A percentile compares a stretch with the other conserved stretches of the same genome.
These are phyloP conservation scores for Rhizopus stolonifer DNA, from an alignment of 371 early-diverging fungal species.

Conservation along the genomic window DNA sequence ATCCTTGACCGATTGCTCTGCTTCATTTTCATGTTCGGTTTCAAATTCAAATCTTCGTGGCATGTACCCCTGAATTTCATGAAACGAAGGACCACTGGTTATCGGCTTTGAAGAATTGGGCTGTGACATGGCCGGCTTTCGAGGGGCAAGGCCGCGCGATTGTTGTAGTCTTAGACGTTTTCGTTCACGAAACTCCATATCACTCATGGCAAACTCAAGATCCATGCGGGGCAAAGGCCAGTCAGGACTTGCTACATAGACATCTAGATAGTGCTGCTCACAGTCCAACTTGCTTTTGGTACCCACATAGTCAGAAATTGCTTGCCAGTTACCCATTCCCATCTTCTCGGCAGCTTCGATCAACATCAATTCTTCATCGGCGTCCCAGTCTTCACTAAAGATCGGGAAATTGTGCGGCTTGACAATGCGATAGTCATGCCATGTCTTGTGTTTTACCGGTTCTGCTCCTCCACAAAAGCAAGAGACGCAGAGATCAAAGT, in stretches of 20 bases:
- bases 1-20: constrained; percentile 92
- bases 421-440: constrained; percentile 88
- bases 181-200: constrained; percentile 42
- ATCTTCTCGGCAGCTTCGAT: constrained; percentile 90
- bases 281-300: constrained; percentile 88
- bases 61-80: constrained; percentile 97
- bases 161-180: constrained; percentile 42
- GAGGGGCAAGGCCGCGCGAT: constrained; percentile 36
- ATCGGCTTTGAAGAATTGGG: constrained; percentile 57
- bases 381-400: constrained; percentile 89
- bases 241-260: constrained; percentile 72
- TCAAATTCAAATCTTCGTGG: constrained; percentile 98
- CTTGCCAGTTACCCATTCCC: constrained; percentile 98
- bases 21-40: constrained; percentile 94
- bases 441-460: constrained; percentile 77
- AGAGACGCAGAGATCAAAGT: constrained; percentile 94
- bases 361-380: constrained; percentile 95
- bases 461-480: constrained; percentile 92
- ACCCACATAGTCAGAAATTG: constrained; percentile 91
- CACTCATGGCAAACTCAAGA: constrained; percentile 41
- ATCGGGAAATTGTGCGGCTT: constrained; percentile 87
- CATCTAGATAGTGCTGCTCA: constrained; percentile 87
- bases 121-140: constrained; percentile 28
- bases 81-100: constrained; percentile 88
- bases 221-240: constrained; percentile 82